Base-by-base conservation (phyloP, 768 basidiomycete genomes). In the Antrodiella citrinella region DNA sequence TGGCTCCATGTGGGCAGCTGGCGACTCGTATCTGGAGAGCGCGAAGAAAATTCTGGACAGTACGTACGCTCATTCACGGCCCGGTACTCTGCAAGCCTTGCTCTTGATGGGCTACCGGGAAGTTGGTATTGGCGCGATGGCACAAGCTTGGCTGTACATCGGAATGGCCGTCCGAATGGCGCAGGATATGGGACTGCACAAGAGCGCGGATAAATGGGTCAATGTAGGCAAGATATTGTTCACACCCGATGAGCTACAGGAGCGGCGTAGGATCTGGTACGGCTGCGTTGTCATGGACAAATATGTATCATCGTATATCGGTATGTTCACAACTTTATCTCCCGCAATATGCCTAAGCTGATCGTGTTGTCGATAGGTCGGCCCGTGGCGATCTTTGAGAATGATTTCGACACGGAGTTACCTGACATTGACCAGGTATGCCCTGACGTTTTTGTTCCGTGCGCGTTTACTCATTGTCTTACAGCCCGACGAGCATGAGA, bases 131-230 rank as follows among this genome's bases (percentile, higher is more conserved):
- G 91, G 88, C 42, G 81, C 87, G 15, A 94, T 92, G 90, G 84
- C 85, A 5, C 80, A 85, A 64, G 84, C 87, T 25, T 94, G 91
- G 91, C 76, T 82, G 9, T 90, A 85, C 60, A 77, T 82, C 18
- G 90, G 91, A 10, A 87, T 90, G 84, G 90, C 86, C 0, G 82
- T 93, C 30, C 77, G 91, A n/a, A 91, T 93, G 89, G 89, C 89
- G 13, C 89, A 90, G 66, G 89, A 91, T 65, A 65, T 91, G 49
- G 89, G 89, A 5, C 78, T 91, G 76, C 89, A 91, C 59, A 76
- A 86, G 26, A 76, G 75, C 55, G 85, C 90, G 24, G 88, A 91
- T 60, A 80, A 81, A 23, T 91, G 89, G 88, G 76, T 63, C 49
- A 78, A 72, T 13, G 71, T 80, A 48, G 81, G 81, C 0, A 58